A percentile compares a stretch with the other conserved stretches of the same genome.
Evolutionary conservation across 2,329 filamentous ascomycete genomes (phyloP).

Genomic region (Cladophialophora exuberans): DNA sequence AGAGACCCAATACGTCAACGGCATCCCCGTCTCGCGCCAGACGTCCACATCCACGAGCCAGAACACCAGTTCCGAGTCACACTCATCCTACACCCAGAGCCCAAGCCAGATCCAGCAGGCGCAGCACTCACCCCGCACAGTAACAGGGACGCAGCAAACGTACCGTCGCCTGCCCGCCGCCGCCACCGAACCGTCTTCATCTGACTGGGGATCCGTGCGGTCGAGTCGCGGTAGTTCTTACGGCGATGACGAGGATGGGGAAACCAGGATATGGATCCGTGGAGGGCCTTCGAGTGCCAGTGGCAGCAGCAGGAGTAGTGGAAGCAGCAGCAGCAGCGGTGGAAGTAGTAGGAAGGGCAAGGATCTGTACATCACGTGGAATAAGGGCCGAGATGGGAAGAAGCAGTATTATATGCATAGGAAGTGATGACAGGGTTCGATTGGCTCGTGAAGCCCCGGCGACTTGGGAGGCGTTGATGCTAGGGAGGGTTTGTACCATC

Average conservation of each 20-base stretch:
- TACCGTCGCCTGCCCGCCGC: background rate
- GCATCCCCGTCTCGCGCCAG: background rate
- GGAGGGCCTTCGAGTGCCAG: background rate
- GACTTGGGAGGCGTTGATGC: background rate
- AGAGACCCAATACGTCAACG: background rate
- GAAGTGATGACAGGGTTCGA: background rate
- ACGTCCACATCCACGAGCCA: background rate
- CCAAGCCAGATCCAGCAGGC: background rate
- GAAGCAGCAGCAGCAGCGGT: background rate
- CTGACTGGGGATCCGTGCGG: background rate
- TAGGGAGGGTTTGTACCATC: background rate
- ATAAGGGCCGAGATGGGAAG: background rate
- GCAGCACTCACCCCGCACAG: background rate
- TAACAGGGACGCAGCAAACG: background rate
- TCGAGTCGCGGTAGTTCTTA: too few relatives aligned
- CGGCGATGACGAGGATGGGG: background rate
- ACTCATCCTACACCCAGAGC: background rate
- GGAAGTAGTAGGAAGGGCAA: background rate
- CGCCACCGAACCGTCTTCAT: background rate
- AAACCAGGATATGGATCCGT: background rate
- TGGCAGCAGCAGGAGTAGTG: background rate
- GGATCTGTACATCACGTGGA: background rate
- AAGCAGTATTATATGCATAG: background rate
- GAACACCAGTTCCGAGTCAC: background rate
- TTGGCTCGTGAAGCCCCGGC: background rate